Evolutionary conservation across 805 yeast genomes (phyloP).

Genomic region (Yamadazyma paraphyllophila): DNA sequence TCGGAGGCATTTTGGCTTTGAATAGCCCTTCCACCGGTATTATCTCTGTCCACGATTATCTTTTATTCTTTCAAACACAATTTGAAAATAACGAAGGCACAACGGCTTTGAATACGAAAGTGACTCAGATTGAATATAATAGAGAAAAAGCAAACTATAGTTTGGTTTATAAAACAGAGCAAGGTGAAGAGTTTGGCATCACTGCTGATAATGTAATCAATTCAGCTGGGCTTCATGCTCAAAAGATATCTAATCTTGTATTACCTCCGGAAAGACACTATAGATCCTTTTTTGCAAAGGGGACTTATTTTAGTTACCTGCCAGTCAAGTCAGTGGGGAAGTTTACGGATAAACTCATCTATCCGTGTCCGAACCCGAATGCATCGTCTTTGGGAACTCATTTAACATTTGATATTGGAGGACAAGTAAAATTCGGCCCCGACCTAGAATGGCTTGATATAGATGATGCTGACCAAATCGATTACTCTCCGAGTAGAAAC

Average conservation of each 20-base stretch:
- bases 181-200: slow-evolving; percentile 23
- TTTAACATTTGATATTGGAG: slow-evolving; percentile 78
- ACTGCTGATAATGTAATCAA: slow-evolving; percentile 63
- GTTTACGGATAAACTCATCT: slow-evolving; percentile 43
- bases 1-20: slow-evolving; percentile 60
- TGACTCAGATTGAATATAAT: slow-evolving; percentile 38
- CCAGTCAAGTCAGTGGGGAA: slow-evolving; percentile 41
- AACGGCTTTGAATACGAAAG: slow-evolving; percentile 59
- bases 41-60: slow-evolving; percentile 73
- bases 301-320: slow-evolving; percentile 69
- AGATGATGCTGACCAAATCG: slow-evolving; percentile 29
- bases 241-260: slow-evolving; percentile 64
- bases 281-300: slow-evolving; percentile 72
- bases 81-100: slow-evolving; percentile 64
- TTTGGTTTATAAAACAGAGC: slow-evolving; percentile 25
- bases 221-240: slow-evolving; percentile 79
- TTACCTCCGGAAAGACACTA: slow-evolving; percentile 61
- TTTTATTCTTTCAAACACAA: slow-evolving; percentile 54
- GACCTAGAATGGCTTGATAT: slow-evolving; percentile 76
- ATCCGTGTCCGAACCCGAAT: slow-evolving; percentile 72
- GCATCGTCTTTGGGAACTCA: slow-evolving; percentile 85
- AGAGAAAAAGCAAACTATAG: slow-evolving; percentile 19
- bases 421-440: slow-evolving; percentile 82
- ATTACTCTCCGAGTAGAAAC: slow-evolving; percentile 46
- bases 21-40: slow-evolving; percentile 85